These are phyloP conservation scores for Botrytis elliptica DNA, from an alignment of 2,329 filamentous ascomycete genomes.

Conservation along the genomic window DNA sequence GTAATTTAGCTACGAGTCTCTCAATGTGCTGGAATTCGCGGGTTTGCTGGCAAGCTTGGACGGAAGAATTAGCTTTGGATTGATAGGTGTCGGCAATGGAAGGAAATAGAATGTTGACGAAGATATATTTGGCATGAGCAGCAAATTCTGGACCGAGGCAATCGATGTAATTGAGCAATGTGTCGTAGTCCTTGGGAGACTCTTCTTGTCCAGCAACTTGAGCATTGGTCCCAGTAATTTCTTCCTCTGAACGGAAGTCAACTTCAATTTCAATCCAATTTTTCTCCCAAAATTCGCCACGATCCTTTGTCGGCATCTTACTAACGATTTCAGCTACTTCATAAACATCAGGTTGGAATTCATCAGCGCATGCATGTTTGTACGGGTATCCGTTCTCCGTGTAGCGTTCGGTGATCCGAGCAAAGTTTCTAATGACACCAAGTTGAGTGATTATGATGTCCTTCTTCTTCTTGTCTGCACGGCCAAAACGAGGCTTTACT, in stretches of 20 bases:
- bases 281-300: conserved; percentile 23
- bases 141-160: conserved; percentile 26
- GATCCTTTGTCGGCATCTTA: conserved; percentile 20
- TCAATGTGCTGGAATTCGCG: conserved; percentile 13
- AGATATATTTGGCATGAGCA: conserved; percentile 22
- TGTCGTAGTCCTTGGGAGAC: background rate
- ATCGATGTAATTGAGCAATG: conserved; percentile 24
- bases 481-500: conserved; percentile 4
- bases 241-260: conserved; percentile 17
- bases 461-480: conserved; percentile 24
- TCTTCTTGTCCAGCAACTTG: background rate
- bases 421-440: conserved; percentile 25
- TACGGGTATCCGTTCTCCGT: conserved; percentile 21
- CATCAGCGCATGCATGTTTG: conserved; percentile 6
- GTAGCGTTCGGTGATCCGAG: conserved; percentile 21
- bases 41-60: background rate
- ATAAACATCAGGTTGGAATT: conserved; percentile 21
- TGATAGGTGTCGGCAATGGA: background rate
- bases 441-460: conserved; percentile 27
- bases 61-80: background rate
- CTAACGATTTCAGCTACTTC: background rate
- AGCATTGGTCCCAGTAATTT: background rate
- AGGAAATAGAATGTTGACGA: conserved; percentile 27
- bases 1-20: conserved; percentile 16
- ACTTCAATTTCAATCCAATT: conserved; percentile 29